phyloP scores from a whole-genome alignment of 129 eudicot genomes.

The Cynara cardunculus region DNA sequence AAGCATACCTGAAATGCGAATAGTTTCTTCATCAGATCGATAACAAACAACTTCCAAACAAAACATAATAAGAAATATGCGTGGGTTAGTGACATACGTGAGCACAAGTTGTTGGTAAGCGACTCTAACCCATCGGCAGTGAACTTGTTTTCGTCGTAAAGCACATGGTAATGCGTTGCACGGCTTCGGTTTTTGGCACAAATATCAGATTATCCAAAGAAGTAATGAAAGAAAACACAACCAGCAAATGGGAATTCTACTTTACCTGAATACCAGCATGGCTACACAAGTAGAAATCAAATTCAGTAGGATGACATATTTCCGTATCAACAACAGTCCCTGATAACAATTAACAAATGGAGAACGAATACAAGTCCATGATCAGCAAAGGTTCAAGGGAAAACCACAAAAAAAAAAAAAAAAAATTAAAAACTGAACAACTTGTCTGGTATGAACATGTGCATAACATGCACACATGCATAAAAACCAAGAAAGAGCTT shows the following conservation, averaged over 20 bases:
- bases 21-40: background rate
- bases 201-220: background rate
- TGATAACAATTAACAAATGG: constrained; percentile 2
- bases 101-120: constrained; percentile 61
- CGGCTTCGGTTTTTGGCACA: constrained; percentile 35
- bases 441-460: too few species aligned
- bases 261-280: constrained; percentile 85
- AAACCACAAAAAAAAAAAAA: too few species aligned
- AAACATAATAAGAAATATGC: background rate
- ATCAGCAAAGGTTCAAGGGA: too few species aligned
- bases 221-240: background rate
- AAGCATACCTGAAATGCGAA: constrained; percentile 41
- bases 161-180: constrained; percentile 76
- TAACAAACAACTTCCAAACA: background rate
- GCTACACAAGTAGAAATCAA: constrained; percentile 77
- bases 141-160: constrained; percentile 72
- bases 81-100: constrained; percentile 40
- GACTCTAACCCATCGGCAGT: constrained; percentile 58
- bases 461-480: too few species aligned
- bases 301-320: constrained; percentile 70
- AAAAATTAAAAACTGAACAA: too few species aligned
- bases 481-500: too few species aligned
- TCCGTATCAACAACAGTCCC: constrained; percentile 75
- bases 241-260: background rate
- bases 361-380: background rate